Evolutionary conservation across 1,284 basidiomycete genomes (phyloP).

Genomic region (Moesziomyces parantarcticus): DNA sequence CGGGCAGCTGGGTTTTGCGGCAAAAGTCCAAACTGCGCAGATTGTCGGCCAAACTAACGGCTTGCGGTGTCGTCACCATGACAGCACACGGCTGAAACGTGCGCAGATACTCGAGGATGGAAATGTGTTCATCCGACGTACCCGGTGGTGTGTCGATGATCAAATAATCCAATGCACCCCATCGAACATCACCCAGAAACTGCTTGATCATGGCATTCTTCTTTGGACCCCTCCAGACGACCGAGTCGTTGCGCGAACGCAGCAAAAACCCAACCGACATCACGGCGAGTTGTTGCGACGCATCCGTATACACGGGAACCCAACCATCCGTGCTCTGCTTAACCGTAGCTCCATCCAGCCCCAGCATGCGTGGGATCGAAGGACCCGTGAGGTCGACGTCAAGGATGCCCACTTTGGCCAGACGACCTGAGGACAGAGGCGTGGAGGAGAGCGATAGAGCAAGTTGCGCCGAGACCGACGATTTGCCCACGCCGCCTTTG

Average conservation of each 20-base stretch:
- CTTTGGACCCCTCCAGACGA: conserved; percentile 98
- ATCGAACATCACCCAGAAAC: conserved; percentile 93
- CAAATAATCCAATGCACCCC: conserved; percentile 95
- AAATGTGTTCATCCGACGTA: conserved; percentile 98
- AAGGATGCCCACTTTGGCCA: conserved; percentile 80
- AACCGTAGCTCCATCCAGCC: conserved; percentile 81
- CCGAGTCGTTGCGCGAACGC: conserved; percentile 87
- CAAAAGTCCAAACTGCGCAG: conserved; percentile 97
- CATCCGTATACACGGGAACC: conserved; percentile 86
- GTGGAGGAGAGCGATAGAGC: conserved; percentile 76
- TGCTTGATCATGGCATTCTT: conserved; percentile 99
- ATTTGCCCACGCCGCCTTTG: conserved; percentile 98
- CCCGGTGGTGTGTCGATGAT: conserved; percentile 96
- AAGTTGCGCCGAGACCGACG: conserved; percentile 90
- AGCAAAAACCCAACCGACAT: conserved; percentile 98
- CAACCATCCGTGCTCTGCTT: conserved; percentile 90
- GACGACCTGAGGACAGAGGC: background rate
- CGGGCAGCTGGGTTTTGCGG: conserved; percentile 82
- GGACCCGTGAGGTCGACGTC: conserved; percentile 98
- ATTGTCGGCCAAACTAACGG: conserved; percentile 92
- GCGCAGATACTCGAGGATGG: conserved; percentile 89
- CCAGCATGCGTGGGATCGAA: conserved; percentile 96
- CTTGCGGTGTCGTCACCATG: conserved; percentile 97
- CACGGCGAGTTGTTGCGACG: conserved; percentile 76
- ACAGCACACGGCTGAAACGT: conserved; percentile 77